These are phyloP conservation scores for Leccinum variicolor DNA, from an alignment of 768 basidiomycete genomes.

Conservation along the genomic window DNA sequence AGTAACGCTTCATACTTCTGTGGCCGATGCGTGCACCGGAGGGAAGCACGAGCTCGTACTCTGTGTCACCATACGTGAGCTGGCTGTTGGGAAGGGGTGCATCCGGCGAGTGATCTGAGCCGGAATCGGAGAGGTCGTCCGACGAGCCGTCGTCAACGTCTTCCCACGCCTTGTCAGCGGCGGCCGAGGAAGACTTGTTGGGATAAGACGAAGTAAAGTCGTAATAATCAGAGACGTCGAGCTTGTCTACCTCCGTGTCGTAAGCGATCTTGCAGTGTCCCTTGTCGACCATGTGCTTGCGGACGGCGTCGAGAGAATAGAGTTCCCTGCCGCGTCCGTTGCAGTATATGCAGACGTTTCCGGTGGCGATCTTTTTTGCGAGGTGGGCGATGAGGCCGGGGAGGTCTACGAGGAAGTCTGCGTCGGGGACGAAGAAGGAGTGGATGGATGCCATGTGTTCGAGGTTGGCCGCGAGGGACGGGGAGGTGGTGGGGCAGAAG, in stretches of 20 bases:
- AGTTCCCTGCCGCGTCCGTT: constrained; percentile 81
- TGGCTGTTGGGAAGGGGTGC: constrained; percentile 44
- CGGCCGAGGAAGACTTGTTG: constrained; percentile 26
- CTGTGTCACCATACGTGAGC: constrained; percentile 74
- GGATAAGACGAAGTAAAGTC: constrained; percentile 87
- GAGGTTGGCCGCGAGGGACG: constrained; percentile 62
- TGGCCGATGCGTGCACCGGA: constrained; percentile 93
- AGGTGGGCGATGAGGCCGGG: constrained; percentile 80
- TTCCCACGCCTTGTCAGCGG: constrained; percentile 37
- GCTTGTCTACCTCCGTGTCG: constrained; percentile 71
- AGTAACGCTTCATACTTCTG: constrained; percentile 80
- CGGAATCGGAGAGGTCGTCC: constrained; percentile 21
- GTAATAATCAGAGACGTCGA: constrained; percentile 91
- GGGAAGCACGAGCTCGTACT: constrained; percentile 87
- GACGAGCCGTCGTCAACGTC: constrained; percentile 26
- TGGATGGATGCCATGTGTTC: constrained; percentile 85
- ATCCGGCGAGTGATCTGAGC: constrained; percentile 30
- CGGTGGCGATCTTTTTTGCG: constrained; percentile 91
- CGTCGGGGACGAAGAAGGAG: constrained; percentile 96
- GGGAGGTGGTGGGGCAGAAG: constrained; percentile 65
- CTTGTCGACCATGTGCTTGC: constrained; percentile 96
- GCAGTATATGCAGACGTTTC: constrained; percentile 91
- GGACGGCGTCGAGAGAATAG: constrained; percentile 78
- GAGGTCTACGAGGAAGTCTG: constrained; percentile 83
- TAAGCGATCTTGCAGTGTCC: constrained; percentile 96